A percentile compares a stretch with the other conserved stretches of the same genome.
Conservation (phyloP, 2,329 filamentous ascomycete genomes). For the Incumbomyces lentus region DNA sequence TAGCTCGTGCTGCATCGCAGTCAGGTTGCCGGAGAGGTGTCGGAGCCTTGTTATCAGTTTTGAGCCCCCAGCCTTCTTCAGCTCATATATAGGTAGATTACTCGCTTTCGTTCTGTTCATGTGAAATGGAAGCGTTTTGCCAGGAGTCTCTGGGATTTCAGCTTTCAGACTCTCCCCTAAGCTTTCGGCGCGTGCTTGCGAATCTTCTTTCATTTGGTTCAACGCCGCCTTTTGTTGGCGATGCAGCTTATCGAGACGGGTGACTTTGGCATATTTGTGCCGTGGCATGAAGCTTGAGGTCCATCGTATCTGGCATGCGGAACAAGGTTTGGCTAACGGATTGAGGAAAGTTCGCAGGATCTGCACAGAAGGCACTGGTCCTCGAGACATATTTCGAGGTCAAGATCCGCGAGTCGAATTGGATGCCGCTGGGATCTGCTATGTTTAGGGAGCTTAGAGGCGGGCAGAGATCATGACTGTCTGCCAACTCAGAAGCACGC, state of each 20-base stretch:
- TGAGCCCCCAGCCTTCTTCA: conserved; percentile 64
- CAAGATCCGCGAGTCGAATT: too few relatives aligned
- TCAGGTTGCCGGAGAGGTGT: conserved; percentile 65
- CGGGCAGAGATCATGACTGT: too few relatives aligned
- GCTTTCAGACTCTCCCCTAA: not conserved
- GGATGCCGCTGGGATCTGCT: too few relatives aligned
- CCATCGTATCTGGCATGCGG: conserved; percentile 14
- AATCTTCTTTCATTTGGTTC: conserved; percentile 12
- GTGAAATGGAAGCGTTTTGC: conserved; percentile 50
- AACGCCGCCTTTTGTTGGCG: conserved; percentile 18
- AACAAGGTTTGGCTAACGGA: conserved; percentile 9
- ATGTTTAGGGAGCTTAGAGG: too few relatives aligned
- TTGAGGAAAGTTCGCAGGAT: conserved; percentile 13
- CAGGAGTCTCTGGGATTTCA: conserved; percentile 20
- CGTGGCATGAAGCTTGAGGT: conserved; percentile 17
- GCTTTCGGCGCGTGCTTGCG: not conserved
- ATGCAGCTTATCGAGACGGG: conserved; percentile 20
- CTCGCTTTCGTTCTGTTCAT: conserved; percentile 60
- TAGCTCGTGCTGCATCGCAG: conserved; percentile 55
- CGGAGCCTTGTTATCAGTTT: conserved; percentile 64
- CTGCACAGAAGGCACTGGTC: conserved; percentile 11
- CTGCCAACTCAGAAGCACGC: too few relatives aligned
- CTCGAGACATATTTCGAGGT: conserved; percentile 8
- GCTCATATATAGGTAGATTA: conserved; percentile 67
- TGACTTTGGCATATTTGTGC: conserved; percentile 21